phyloP scores from a whole-genome alignment of 371 early-diverging fungal genomes.

The Zychaea mexicana region DNA sequence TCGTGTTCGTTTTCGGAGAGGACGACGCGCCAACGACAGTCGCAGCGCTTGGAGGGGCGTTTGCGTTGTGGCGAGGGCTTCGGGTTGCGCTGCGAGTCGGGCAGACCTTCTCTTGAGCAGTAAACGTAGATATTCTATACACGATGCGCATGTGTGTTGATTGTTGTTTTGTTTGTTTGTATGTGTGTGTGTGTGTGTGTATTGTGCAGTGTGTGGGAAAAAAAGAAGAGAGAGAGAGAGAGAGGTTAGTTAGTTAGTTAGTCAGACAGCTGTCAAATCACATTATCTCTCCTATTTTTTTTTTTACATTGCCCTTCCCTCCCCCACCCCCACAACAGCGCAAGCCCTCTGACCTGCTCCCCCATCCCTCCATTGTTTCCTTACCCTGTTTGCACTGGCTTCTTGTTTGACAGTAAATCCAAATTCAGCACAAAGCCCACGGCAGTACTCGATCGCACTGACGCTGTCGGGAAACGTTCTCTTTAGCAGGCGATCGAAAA shows the following conservation, averaged over 20 bases:
- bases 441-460: conserved; percentile 41
- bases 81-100: conserved; percentile 54
- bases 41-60: conserved; percentile 54
- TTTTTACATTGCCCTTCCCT: no score
- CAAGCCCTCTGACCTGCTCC: no score
- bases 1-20: conserved; percentile 51
- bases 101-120: conserved; percentile 61
- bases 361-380: conserved; percentile 4
- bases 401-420: conserved; percentile 45
- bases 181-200: no score
- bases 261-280: background rate
- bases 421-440: conserved; percentile 32
- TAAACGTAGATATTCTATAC: conserved; percentile 54
- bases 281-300: no score
- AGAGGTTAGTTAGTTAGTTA: background rate
- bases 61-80: conserved; percentile 53
- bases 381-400: conserved; percentile 41
- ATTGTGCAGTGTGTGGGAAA: background rate
- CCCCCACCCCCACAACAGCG: no score
- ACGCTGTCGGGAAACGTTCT: conserved; percentile 35
- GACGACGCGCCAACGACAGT: conserved; percentile 62
- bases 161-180: no score
- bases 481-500: conserved; percentile 34
- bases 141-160: no score
- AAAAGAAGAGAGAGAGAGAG: background rate